A percentile compares a stretch with the other conserved stretches of the same genome.
These are phyloP conservation scores for Colletotrichum neosansevieriae DNA, from an alignment of 2,329 filamentous ascomycete species.

Conservation along the genomic window DNA sequence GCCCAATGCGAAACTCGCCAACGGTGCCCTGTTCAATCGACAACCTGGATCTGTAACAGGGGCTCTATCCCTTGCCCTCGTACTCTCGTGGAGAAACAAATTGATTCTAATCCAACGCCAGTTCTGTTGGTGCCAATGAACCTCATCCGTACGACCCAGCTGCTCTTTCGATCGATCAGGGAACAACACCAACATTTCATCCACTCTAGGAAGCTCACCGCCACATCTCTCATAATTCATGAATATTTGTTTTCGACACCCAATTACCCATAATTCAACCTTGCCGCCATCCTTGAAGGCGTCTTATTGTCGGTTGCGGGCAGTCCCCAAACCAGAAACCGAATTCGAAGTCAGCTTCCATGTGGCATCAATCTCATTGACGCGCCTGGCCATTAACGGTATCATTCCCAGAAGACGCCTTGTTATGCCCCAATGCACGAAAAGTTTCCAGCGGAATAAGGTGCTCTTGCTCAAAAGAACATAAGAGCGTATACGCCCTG, in stretches of 20 bases:
- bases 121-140: neutral
- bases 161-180: neutral
- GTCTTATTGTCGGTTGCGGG: neutral
- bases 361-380: neutral
- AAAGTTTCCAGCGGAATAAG: neutral
- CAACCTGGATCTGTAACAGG: conserved; percentile 16
- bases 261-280: neutral
- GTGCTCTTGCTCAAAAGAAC: neutral
- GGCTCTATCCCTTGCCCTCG: neutral
- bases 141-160: no score
- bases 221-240: neutral
- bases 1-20: conserved; percentile 14
- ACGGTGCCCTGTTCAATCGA: neutral
- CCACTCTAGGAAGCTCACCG: neutral
- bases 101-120: neutral
- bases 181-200: neutral
- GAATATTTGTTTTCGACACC: neutral
- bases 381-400: no score
- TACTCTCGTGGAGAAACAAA: conserved; percentile 8
- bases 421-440: neutral
- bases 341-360: neutral
- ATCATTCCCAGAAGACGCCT: neutral
- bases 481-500: neutral
- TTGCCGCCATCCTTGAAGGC: neutral
- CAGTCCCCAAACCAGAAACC: neutral